Evolutionary conservation across 176 grass and related monocot species (phyloP).

Genomic region (Cocos nucifera): DNA sequence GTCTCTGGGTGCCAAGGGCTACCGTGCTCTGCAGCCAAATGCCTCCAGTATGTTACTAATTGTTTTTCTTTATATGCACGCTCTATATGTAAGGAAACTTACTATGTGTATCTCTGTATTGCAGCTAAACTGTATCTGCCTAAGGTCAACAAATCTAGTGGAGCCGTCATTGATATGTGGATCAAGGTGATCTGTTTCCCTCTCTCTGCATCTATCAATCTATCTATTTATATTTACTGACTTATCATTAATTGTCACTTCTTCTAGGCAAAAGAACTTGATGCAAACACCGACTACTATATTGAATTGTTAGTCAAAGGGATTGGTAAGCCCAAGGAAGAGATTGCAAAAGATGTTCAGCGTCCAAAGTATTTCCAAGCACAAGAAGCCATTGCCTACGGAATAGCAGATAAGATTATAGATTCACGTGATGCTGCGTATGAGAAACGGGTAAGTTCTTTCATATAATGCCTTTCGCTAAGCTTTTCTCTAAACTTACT

Average conservation of each 20-base stretch:
- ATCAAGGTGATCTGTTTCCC: conserved; percentile 33
- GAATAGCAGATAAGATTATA: conserved; percentile 70
- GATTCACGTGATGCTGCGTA: conserved; percentile 51
- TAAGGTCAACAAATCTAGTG: conserved; percentile 16
- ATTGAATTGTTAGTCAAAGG: conserved; percentile 51
- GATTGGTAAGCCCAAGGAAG: conserved; percentile 66
- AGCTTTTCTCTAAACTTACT: too few relatives aligned
- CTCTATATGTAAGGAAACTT: too few relatives aligned
- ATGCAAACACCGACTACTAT: conserved; percentile 67
- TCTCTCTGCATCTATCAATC: conserved; percentile 1
- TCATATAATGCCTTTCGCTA: too few relatives aligned
- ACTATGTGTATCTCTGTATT: background rate
- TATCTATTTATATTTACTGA: background rate
- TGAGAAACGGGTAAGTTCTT: conserved; percentile 21
- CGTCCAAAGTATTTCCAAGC: conserved; percentile 59
- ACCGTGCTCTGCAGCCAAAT: conserved; percentile 64
- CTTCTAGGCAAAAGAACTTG: conserved; percentile 75
- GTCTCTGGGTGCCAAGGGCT: conserved; percentile 67
- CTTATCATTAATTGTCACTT: background rate
- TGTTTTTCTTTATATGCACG: background rate
- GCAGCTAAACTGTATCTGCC: conserved; percentile 20
- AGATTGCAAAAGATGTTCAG: conserved; percentile 55
- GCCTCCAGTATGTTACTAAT: conserved; percentile 48
- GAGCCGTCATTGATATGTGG: conserved; percentile 11
- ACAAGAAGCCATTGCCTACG: conserved; percentile 71